These are phyloP conservation scores for Jaltomata sinuosa DNA, from an alignment of 257 asterid genomes.

Conservation along the genomic window DNA sequence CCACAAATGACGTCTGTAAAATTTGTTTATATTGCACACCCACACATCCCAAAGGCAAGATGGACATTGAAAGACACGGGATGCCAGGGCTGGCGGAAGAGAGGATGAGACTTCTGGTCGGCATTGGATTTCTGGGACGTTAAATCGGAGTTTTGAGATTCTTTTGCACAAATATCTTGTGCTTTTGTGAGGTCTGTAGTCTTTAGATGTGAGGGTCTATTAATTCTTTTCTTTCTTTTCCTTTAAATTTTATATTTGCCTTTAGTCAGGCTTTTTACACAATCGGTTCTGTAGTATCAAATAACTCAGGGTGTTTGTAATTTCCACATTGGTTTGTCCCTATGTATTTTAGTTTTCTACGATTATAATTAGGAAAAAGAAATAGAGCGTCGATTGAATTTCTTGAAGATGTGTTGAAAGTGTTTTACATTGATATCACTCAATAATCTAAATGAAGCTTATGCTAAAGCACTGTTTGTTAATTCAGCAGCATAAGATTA, in stretches of 20 bases:
- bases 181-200: constrained; percentile 22
- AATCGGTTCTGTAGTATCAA: constrained; percentile 21
- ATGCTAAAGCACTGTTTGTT: neutral
- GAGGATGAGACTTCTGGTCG: constrained; percentile 18
- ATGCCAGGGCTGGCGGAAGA: constrained; percentile 51
- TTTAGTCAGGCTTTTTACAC: constrained; percentile 22
- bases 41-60: constrained; percentile 3
- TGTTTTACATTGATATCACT: neutral
- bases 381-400: neutral
- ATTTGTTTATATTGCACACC: constrained; percentile 26
- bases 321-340: constrained; percentile 18
- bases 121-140: constrained; percentile 18
- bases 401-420: neutral
- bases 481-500: neutral
- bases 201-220: constrained; percentile 6
- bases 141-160: constrained; percentile 34
- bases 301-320: constrained; percentile 20
- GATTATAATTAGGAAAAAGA: neutral
- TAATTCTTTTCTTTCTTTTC: neutral
- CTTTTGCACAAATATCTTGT: constrained; percentile 47
- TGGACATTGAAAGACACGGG: neutral
- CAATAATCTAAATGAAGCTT: neutral
- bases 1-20: constrained; percentile 19
- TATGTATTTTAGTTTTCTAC: constrained; percentile 18
- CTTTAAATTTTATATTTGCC: neutral